Base-by-base conservation (phyloP, 768 basidiomycete genomes). In the Leccinum imitatum region DNA sequence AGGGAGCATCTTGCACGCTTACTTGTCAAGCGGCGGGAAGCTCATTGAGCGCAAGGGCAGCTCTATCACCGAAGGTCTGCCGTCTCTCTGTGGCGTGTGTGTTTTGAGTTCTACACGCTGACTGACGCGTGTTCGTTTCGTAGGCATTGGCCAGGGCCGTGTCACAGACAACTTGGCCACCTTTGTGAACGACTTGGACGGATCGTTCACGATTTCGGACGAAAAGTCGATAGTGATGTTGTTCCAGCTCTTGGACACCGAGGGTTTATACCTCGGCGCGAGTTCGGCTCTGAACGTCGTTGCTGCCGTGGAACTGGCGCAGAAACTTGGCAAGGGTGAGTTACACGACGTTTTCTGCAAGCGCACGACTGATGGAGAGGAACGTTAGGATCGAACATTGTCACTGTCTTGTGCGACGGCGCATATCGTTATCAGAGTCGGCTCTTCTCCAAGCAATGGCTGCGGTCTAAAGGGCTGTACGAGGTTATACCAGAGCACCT, bases 381-480 rank as follows among this genome's bases (percentile, higher is more conserved):
- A 56, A 39, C 39, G 50, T 31, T 61, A 94, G 91, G 91, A 37
- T 89, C 89, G 21, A 92, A 82, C 15, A 80, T 98, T 30, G 94
- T 87, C 2, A 99, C 97, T 5, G 82, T 98, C 55, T 76, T 99
- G 41, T 93, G 90, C 73, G 97, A 99, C 70, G 97, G 96, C 7
- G 97, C 97, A 50, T 96, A 98, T 70, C 84, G 97, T 70, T 97
- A 99, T 71, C 97, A 98, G 77, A 95, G 92, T 61, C 84, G 97
- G 11, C 78, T 99, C 37, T 99, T 99, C 78, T 97, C 95, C 15
- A 90, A 90, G 72, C 84, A 85, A 66, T 99, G 97, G 97, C 77
- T 99, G 51, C 79, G 86, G 70, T 78, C 82, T 37, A 98, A 98
- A 72, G 87, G 82, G 0, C 78, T 99, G 53, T 80, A 83, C 46